These are phyloP conservation scores for Botryotinia globosa DNA, from an alignment of 2,329 filamentous ascomycete species.

Conservation along the genomic window DNA sequence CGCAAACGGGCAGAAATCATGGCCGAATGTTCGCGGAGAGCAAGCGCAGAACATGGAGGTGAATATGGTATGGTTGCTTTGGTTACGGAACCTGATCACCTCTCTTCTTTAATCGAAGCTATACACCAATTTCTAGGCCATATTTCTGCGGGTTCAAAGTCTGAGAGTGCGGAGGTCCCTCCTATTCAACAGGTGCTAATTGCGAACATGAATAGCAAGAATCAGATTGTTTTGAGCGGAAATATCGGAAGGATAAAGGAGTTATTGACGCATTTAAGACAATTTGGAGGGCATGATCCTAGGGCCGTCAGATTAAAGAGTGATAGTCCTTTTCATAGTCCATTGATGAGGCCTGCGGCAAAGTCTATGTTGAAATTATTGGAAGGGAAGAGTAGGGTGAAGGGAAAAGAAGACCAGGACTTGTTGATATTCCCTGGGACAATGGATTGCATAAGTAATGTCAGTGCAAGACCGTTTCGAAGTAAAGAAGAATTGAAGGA, in stretches of 20 bases:
- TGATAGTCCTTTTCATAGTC: constrained; percentile 87
- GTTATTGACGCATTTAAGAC: constrained; percentile 77
- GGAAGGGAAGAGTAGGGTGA: constrained; percentile 53
- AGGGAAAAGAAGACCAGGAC: constrained; percentile 55
- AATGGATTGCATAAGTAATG: constrained; percentile 82
- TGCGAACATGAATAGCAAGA: constrained; percentile 92
- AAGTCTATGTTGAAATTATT: constrained; percentile 69
- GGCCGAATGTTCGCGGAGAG: constrained; percentile 69
- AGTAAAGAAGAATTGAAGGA: constrained; percentile 74
- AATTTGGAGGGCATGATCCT: constrained; percentile 89
- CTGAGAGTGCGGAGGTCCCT: constrained; percentile 64
- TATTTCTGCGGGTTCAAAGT: constrained; percentile 61
- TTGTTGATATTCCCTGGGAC: constrained; percentile 72
- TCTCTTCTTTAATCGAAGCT: constrained; percentile 65
- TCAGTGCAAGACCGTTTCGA: constrained; percentile 74
- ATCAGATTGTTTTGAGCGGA: constrained; percentile 91
- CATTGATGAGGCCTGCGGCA: constrained; percentile 84
- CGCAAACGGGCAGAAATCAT: constrained; percentile 77
- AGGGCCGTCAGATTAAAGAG: constrained; percentile 82
- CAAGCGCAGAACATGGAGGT: constrained; percentile 65
- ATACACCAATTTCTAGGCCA: constrained; percentile 78
- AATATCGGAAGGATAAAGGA: constrained; percentile 79
- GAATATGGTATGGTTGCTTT: constrained; percentile 94
- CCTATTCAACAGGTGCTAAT: constrained; percentile 85
- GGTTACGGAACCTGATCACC: constrained; percentile 78